phyloP scores from a whole-genome alignment of 352 stramenopile genomes.

The Pythium brachiatum region DNA sequence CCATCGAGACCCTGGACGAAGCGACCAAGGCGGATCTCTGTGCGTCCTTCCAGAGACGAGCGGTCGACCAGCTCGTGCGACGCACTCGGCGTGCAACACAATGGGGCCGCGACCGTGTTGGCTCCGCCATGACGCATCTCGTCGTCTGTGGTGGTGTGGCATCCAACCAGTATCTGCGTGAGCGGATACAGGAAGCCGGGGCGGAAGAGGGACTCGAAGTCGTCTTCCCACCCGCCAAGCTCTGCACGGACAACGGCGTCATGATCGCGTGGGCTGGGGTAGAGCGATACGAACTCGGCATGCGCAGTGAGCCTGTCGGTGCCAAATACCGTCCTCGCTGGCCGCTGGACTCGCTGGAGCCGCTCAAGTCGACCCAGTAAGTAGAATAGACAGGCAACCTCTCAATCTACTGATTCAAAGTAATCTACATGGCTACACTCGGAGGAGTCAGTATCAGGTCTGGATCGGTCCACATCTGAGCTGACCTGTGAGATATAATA shows the following conservation, averaged over 20 bases:
- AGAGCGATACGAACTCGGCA: conserved; percentile 52
- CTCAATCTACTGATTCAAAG: background rate
- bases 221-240: conserved; percentile 63
- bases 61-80: conserved; percentile 88
- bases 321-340: conserved; percentile 74
- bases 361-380: conserved; percentile 18
- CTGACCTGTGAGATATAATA: background rate
- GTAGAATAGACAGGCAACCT: conserved; percentile 11
- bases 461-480: background rate
- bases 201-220: conserved; percentile 42
- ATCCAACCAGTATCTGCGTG: conserved; percentile 94
- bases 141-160: conserved; percentile 97
- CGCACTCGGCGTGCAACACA: conserved; percentile 87
- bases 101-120: conserved; percentile 62
- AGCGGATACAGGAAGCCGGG: conserved; percentile 67
- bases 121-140: conserved; percentile 56
- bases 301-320: conserved; percentile 47
- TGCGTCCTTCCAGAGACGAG: conserved; percentile 87
- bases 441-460: background rate
- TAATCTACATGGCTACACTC: background rate
- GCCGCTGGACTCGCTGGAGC: conserved; percentile 63
- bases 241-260: conserved; percentile 99
- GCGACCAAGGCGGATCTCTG: conserved; percentile 84
- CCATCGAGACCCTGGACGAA: conserved; percentile 28
- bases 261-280: conserved; percentile 95